Conservation (phyloP, 192 early-diverging fungal species). For the Chytriomyces confervae region DNA sequence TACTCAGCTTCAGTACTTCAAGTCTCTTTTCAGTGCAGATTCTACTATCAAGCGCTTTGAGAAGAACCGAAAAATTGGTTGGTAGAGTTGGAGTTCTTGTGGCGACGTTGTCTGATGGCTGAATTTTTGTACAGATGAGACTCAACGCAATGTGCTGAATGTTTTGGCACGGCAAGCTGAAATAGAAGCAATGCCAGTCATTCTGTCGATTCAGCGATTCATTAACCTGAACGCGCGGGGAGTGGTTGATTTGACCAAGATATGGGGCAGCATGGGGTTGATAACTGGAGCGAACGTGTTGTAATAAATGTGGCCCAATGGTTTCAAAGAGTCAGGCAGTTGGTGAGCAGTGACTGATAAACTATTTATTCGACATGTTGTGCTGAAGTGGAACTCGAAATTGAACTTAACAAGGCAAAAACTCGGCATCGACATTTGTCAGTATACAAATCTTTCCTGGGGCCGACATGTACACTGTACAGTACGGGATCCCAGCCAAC, state of each 20-base stretch:
- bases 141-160: conserved; percentile 4
- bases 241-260: conserved; percentile 72
- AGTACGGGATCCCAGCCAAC: neutral
- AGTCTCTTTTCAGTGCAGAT: conserved; percentile 69
- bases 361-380: too few species aligned
- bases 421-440: neutral
- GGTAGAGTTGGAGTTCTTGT: neutral
- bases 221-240: conserved; percentile 73
- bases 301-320: too few species aligned
- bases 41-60: neutral
- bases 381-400: too few species aligned
- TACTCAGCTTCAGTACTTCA: conserved; percentile 82
- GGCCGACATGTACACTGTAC: neutral
- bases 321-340: too few species aligned
- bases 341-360: too few species aligned
- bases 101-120: neutral
- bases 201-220: conserved; percentile 66
- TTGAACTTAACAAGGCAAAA: too few species aligned
- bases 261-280: conserved; percentile 56
- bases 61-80: conserved; percentile 21
- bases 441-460: conserved; percentile 2
- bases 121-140: neutral
- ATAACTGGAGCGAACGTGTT: too few species aligned
- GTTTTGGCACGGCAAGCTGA: conserved; percentile 35
- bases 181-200: conserved; percentile 52